Base-by-base conservation (phyloP, 2,329 filamentous ascomycete species). In the Cercospora brassicicola region DNA sequence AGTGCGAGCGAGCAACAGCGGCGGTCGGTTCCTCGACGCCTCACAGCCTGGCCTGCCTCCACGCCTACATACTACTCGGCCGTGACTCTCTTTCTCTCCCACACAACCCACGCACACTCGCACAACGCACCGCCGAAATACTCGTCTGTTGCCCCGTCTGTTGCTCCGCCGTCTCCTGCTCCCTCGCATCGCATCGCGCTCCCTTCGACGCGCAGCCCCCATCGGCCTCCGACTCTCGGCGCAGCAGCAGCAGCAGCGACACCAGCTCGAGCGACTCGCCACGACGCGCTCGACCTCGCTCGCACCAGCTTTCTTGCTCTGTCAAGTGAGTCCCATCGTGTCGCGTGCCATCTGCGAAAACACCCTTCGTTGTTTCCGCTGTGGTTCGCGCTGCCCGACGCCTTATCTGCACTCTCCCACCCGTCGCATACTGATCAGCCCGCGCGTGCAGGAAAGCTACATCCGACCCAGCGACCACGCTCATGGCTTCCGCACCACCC, bases 381-480 rank as follows among this genome's bases (percentile, higher is more conserved):
- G 53, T 62, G 55, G 11, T 68, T 23, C 51, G 39, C 33, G 20
- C 53, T 23, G 42, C 36, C 67, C 57, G 26, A 53, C 65, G 66
- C 62, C 59, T 31, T 56, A 13, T 26, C 53, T 15, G 60, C 59
- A 45, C 66, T 61, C 59, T 68, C 67, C 66, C 65, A 51, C 68
- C 75, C 76, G 74, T 77, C 75, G 74, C 74, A 33, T 57, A 57
- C 53, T 57, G 53, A 57, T 57, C 53, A 57, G 26, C 75, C 66
- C 62, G 64, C 69, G 64, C 55, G 42, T 62, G 62, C 68, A 79
- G 78, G 77, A 75, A 78, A 79, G 78, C 77, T 73, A 69, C 67
- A 69, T 71, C 68, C 69, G 71, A 59, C 57, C 67, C 70, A 48
- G 23, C 45, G 53, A 59, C 39, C 67, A 67, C 71, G 62, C 66